Evolutionary conservation across 148 eudicot genomes (phyloP).

Genomic region (Amaranthus cruentus): DNA sequence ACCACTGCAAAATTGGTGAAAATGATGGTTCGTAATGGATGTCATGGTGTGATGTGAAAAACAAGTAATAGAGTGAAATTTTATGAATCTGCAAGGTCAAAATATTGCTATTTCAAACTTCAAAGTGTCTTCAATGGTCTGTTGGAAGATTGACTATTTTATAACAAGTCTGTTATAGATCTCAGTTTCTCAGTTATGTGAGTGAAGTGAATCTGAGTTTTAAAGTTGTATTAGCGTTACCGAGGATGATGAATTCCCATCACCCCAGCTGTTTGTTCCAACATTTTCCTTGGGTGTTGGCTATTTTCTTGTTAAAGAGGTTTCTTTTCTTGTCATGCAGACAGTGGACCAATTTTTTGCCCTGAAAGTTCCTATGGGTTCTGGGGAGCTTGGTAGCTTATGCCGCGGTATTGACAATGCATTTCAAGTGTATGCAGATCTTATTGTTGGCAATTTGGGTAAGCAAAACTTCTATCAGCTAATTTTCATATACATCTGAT

Average conservation of each 20-base stretch:
- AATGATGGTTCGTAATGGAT: too few species aligned
- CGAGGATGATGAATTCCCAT: not conserved
- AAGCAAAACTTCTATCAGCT: slow-evolving; percentile 19
- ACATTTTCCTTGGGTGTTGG: not conserved
- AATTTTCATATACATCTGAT: not conserved
- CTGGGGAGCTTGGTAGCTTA: slow-evolving; percentile 73
- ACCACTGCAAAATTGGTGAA: too few species aligned
- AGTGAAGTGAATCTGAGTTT: not conserved
- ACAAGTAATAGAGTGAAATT: too few species aligned
- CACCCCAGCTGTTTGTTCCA: not conserved
- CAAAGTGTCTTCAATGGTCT: not conserved
- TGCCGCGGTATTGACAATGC: slow-evolving; percentile 97
- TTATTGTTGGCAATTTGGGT: slow-evolving; percentile 71
- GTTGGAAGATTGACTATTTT: not conserved
- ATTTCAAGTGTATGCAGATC: slow-evolving; percentile 82
- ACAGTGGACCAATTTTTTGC: slow-evolving; percentile 93
- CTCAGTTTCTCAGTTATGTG: not conserved
- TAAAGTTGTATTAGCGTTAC: not conserved
- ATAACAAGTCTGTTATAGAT: not conserved
- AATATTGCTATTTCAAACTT: too few species aligned
- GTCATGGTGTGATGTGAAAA: too few species aligned
- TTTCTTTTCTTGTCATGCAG: slow-evolving; percentile 41
- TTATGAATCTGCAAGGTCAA: too few species aligned
- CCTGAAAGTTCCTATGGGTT: slow-evolving; percentile 89
- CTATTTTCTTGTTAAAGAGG: not conserved